A percentile compares a stretch with the other conserved stretches of the same genome.
These are phyloP conservation scores for Globisporangium okanoganense DNA, from an alignment of 352 stramenopile species.

Conservation along the genomic window DNA sequence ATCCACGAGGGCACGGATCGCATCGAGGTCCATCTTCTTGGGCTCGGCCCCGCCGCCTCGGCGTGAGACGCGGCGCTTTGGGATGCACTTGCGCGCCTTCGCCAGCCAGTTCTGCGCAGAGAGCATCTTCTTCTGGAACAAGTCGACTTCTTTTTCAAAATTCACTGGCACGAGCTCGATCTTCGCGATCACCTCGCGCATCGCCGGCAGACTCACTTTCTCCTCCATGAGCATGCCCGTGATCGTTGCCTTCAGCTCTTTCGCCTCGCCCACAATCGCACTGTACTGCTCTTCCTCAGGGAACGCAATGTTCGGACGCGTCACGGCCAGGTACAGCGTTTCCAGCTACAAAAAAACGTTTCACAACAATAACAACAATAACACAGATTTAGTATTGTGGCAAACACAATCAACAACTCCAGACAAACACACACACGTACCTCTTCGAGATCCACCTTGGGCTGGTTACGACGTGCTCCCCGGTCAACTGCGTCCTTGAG, in stretches of 20 bases:
- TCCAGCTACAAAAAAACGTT: conserved; percentile 25
- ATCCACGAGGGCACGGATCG: conserved; percentile 79
- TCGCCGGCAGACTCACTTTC: conserved; percentile 78
- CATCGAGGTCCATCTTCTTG: conserved; percentile 81
- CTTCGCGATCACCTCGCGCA: conserved; percentile 73
- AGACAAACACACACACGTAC: conserved; percentile 18
- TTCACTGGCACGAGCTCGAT: conserved; percentile 86
- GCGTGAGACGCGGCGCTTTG: conserved; percentile 63
- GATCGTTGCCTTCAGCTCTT: conserved; percentile 58
- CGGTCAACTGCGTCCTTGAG: conserved; percentile 68
- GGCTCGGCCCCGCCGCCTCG: conserved; percentile 41
- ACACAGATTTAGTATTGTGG: not conserved
- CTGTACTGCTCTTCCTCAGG: conserved; percentile 47
- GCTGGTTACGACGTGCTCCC: conserved; percentile 59
- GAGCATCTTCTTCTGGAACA: conserved; percentile 84
- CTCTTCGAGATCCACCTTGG: conserved; percentile 55
- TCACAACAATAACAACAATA: not conserved
- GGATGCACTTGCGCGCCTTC: conserved; percentile 85
- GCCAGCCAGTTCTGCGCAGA: conserved; percentile 81
- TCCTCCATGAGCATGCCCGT: conserved; percentile 65
- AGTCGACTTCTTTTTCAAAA: conserved; percentile 73
- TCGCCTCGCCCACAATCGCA: conserved; percentile 56
- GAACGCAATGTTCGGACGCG: conserved; percentile 50
- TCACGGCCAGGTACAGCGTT: conserved; percentile 39
- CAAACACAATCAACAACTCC: not conserved